These are phyloP conservation scores for Aspergillus sp. DNA, from an alignment of 2,329 filamentous ascomycete species.

Conservation along the genomic window DNA sequence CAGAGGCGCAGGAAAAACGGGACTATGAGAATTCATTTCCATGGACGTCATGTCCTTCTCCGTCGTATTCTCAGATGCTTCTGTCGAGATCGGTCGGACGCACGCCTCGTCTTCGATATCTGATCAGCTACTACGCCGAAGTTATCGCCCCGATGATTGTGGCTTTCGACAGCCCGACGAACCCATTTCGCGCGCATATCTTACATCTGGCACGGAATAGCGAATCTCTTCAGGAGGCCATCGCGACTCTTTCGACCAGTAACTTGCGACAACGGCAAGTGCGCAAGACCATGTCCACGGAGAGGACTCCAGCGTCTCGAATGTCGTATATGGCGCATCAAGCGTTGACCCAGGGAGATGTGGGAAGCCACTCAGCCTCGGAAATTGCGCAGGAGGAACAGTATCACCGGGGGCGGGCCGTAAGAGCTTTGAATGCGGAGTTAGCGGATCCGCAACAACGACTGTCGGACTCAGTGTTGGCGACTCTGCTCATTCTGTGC, in stretches of 20 bases:
- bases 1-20: not conserved
- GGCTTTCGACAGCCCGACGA: slow-evolving; percentile 76
- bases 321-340: slow-evolving; percentile 42
- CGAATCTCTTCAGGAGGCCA: slow-evolving; percentile 81
- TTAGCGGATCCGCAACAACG: slow-evolving; percentile 69
- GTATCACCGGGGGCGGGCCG: slow-evolving; percentile 76
- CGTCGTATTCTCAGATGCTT: slow-evolving; percentile 31
- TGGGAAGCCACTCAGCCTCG: slow-evolving; percentile 42
- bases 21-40: slow-evolving; percentile 4
- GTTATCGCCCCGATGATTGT: slow-evolving; percentile 89
- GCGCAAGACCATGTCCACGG: slow-evolving; percentile 48
- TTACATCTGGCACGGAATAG: slow-evolving; percentile 70
- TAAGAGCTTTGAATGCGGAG: slow-evolving; percentile 75
- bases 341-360: slow-evolving; percentile 31
- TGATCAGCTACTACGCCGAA: slow-evolving; percentile 90
- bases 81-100: slow-evolving; percentile 47
- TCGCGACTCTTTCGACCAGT: slow-evolving; percentile 81
- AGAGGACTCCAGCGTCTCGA: slow-evolving; percentile 45
- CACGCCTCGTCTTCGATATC: slow-evolving; percentile 73
- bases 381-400: slow-evolving; percentile 70
- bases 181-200: slow-evolving; percentile 80
- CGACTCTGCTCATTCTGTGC: slow-evolving; percentile 79
- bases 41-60: slow-evolving; percentile 18
- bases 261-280: slow-evolving; percentile 75
- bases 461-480: slow-evolving; percentile 77